Evolutionary conservation across 1,139 yeast species (phyloP).

Genomic region (Diutina neorugosa): DNA sequence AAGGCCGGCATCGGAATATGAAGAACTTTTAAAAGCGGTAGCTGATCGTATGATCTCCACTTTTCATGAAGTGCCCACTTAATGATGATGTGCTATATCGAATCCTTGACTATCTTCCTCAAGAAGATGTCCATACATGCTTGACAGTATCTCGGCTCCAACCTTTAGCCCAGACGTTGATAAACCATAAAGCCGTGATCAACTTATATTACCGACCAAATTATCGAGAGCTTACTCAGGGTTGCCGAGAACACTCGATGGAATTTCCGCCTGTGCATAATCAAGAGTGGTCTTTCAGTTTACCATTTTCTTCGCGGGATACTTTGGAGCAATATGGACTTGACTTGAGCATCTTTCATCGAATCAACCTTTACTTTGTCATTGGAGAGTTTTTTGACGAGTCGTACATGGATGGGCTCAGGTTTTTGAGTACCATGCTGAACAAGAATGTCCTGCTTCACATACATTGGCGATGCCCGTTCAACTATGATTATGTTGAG

Average conservation of each 20-base stretch:
- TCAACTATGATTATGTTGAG: neutral
- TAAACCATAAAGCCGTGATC: slow-evolving; percentile 1
- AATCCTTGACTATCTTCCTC: neutral
- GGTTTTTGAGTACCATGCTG: neutral
- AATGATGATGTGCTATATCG: neutral
- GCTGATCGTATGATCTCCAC: neutral
- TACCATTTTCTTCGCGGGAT: neutral
- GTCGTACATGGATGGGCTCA: neutral
- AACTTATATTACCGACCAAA: neutral
- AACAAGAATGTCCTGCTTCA: neutral
- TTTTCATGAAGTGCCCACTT: neutral
- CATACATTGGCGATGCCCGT: neutral
- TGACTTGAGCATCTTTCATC: neutral
- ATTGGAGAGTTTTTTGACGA: neutral
- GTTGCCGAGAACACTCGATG: neutral
- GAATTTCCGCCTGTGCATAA: neutral
- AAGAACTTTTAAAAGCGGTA: neutral
- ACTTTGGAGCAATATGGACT: neutral
- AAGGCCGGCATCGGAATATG: neutral
- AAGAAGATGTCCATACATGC: neutral
- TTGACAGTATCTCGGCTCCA: neutral
- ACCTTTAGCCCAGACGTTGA: neutral
- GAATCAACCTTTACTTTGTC: neutral
- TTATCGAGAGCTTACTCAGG: neutral
- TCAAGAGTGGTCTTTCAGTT: neutral